Percentiles rank a stretch among this genome's conserved stretches.
These are phyloP conservation scores for Globisporangium mamillatum DNA, from an alignment of 352 stramenopile species.

Conservation along the genomic window DNA sequence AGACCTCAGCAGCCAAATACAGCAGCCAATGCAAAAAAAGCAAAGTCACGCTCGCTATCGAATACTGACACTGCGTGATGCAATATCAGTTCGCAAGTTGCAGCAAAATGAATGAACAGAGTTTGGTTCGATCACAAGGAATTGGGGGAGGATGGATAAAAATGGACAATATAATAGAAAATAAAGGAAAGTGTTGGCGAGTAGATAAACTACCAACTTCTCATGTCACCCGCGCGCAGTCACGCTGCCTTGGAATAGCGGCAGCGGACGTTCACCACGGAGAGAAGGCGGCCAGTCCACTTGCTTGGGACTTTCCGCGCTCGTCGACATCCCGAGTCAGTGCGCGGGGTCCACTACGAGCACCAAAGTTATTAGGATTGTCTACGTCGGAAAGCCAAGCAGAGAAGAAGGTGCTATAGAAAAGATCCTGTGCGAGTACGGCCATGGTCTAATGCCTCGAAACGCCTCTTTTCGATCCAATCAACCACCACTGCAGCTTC, in stretches of 20 bases:
- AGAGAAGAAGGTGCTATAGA: slow-evolving; percentile 10
- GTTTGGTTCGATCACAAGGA: too few relatives aligned
- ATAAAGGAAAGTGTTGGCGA: background rate
- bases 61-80: background rate
- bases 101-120: too few relatives aligned
- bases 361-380: slow-evolving; percentile 20
- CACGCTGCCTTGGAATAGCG: too few relatives aligned
- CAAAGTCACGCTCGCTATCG: too few relatives aligned
- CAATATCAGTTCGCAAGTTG: background rate
- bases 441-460: too few relatives aligned
- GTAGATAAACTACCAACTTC: too few relatives aligned
- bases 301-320: too few relatives aligned
- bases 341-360: slow-evolving; percentile 17
- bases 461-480: too few relatives aligned
- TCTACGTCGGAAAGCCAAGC: slow-evolving; percentile 28
- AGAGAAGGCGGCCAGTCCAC: too few relatives aligned
- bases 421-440: slow-evolving; percentile 11
- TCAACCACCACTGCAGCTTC: too few relatives aligned
- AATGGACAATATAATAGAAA: background rate
- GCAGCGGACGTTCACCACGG: too few relatives aligned
- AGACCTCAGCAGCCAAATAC: background rate
- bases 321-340: background rate
- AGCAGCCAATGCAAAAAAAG: background rate
- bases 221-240: too few relatives aligned
- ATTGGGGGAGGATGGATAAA: background rate